Percentiles rank a stretch among this genome's conserved stretches.
phyloP scores from a whole-genome alignment of 768 basidiomycete species.

The Phaeotremella fagi region DNA sequence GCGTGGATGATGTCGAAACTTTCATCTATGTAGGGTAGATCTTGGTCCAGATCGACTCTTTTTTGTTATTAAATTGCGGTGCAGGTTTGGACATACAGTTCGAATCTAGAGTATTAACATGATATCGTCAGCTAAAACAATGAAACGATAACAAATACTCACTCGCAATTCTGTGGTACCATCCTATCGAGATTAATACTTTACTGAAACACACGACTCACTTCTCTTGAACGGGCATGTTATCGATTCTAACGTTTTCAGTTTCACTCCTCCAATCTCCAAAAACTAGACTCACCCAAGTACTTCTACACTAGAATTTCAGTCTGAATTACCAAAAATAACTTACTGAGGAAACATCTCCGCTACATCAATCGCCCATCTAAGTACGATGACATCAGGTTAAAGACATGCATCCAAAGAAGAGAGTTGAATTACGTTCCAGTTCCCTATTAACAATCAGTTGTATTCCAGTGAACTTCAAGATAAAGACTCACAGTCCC shows the following conservation, averaged over 20 bases:
- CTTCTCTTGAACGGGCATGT: conserved; percentile 16
- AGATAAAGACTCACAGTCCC: conserved; percentile 15
- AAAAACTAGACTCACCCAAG: conserved; percentile 4
- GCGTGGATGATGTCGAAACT: conserved; percentile 31
- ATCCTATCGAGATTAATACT: background rate
- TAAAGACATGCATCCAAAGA: no score
- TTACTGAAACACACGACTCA: background rate
- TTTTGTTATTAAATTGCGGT: background rate
- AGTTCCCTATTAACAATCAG: conserved; percentile 3
- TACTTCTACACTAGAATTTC: conserved; percentile 5
- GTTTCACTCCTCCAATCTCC: background rate
- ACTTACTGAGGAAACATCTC: conserved; percentile 24
- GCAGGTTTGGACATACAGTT: conserved; percentile 9
- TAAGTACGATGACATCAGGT: background rate
- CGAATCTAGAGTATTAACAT: conserved; percentile 5
- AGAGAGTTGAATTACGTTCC: conserved; percentile 4
- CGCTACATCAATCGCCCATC: conserved; percentile 30
- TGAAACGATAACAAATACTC: background rate
- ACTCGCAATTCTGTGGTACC: background rate
- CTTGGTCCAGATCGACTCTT: conserved; percentile 20
- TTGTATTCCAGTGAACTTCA: background rate
- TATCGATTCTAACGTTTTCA: conserved; percentile 6
- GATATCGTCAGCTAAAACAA: no score
- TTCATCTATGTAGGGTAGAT: conserved; percentile 11
- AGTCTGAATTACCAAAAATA: background rate